These are phyloP conservation scores for Boletus fagicola DNA, from an alignment of 768 basidiomycete genomes.

Conservation along the genomic window DNA sequence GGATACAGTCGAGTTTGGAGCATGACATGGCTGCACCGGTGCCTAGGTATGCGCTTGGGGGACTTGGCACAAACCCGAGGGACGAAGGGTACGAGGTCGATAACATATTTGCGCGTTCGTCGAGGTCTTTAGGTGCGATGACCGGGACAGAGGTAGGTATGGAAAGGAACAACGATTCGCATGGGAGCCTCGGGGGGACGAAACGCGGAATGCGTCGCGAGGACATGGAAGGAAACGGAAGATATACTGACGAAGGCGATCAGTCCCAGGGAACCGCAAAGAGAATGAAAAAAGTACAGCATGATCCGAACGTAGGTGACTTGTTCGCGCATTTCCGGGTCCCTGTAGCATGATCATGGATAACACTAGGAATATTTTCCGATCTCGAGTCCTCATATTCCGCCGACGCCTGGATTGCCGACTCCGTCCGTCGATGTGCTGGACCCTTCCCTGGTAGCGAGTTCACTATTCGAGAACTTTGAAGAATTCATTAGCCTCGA, in stretches of 20 bases:
- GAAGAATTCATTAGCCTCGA: constrained; percentile 20
- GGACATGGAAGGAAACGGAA: constrained; percentile 10
- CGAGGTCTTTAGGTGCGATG: constrained; percentile 9
- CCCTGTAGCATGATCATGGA: not conserved
- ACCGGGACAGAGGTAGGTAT: constrained; percentile 6
- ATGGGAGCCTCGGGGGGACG: constrained; percentile 1
- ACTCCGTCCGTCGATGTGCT: not conserved
- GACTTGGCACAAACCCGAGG: not conserved
- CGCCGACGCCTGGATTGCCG: constrained; percentile 15
- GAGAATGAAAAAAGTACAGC: constrained; percentile 13
- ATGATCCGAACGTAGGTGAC: constrained; percentile 21
- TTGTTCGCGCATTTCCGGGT: not conserved
- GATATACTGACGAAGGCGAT: constrained; percentile 1
- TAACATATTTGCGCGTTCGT: constrained; percentile 6
- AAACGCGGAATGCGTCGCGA: constrained; percentile 19
- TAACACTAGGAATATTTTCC: constrained; percentile 18
- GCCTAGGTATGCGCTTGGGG: constrained; percentile 16
- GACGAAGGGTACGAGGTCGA: constrained; percentile 1
- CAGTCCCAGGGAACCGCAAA: constrained; percentile 15
- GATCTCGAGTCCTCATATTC: constrained; percentile 22
- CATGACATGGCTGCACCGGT: constrained; percentile 18
- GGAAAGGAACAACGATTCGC: constrained; percentile 4
- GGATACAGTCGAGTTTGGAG: constrained; percentile 2
- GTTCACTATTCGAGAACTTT: constrained; percentile 21
- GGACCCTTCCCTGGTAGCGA: constrained; percentile 13